Evolutionary conservation across 176 grass and related monocot species (phyloP).

Genomic region (Bolboschoenus planiculmis): DNA sequence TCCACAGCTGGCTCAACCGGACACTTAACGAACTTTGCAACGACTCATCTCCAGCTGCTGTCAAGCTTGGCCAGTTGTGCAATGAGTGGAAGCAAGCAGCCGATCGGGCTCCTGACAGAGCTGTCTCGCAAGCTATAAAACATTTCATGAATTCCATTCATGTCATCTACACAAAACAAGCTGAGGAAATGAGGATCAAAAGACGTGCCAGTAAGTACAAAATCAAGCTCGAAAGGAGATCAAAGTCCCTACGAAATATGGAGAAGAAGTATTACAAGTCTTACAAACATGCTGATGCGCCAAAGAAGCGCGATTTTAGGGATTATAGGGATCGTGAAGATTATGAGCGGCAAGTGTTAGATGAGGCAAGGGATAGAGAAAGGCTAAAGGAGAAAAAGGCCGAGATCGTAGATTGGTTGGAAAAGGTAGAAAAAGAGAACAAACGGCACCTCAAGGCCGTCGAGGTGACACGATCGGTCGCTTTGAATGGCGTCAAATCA

Average conservation of each 20-base stretch:
- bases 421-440: conserved; percentile 87
- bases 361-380: conserved; percentile 42
- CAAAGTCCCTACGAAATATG: conserved; percentile 47
- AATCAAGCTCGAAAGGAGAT: conserved; percentile 79
- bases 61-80: conserved; percentile 65
- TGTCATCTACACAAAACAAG: conserved; percentile 81
- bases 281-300: conserved; percentile 11
- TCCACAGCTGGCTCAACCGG: conserved; percentile 78
- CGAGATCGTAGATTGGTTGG: conserved; percentile 52
- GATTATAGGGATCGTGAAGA: conserved; percentile 42
- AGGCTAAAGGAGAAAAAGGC: conserved; percentile 74
- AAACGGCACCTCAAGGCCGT: conserved; percentile 69
- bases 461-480: conserved; percentile 55
- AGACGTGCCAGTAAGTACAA: conserved; percentile 36
- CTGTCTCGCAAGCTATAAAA: conserved; percentile 78
- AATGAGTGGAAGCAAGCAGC: conserved; percentile 92
- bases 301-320: conserved; percentile 4
- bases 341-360: conserved; percentile 43
- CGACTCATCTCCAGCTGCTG: conserved; percentile 39
- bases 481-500: conserved; percentile 77
- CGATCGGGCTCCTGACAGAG: conserved; percentile 60
- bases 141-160: conserved; percentile 66
- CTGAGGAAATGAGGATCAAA: conserved; percentile 83
- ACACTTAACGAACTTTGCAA: conserved; percentile 63
- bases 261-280: conserved; percentile 92